These are phyloP conservation scores for Fusarium transvaalense DNA, from an alignment of 2,329 filamentous ascomycete genomes.

Conservation along the genomic window DNA sequence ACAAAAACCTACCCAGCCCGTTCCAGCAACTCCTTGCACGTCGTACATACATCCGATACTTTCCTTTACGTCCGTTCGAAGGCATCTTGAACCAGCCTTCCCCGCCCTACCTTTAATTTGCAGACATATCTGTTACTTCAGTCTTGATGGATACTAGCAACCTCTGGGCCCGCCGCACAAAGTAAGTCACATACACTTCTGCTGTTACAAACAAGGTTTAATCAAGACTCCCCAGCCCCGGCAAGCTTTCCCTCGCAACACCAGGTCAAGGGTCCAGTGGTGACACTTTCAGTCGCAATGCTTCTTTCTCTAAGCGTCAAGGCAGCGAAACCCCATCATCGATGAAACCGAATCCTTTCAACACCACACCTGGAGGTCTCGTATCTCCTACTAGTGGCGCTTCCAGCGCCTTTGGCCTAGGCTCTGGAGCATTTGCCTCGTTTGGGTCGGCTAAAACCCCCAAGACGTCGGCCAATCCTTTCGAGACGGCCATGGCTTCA, in stretches of 20 bases:
- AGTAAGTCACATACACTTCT: constrained; percentile 66
- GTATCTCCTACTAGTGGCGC: constrained; percentile 67
- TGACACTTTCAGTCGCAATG: constrained; percentile 71
- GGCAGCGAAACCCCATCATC: constrained; percentile 75
- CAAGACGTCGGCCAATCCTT: constrained; percentile 83
- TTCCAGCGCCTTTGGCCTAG: constrained; percentile 91
- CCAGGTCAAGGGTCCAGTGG: constrained; percentile 67
- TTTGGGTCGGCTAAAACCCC: constrained; percentile 84
- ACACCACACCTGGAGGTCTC: constrained; percentile 73
- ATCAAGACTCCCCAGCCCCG: constrained; percentile 67
- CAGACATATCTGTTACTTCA: constrained; percentile 45
- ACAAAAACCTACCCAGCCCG: constrained; percentile 1
- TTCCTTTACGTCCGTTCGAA: constrained; percentile 22
- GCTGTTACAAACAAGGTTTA: constrained; percentile 14
- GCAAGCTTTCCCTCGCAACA: constrained; percentile 92
- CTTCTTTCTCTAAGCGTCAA: constrained; percentile 78
- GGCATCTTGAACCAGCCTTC: constrained; percentile 44
- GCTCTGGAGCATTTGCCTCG: constrained; percentile 96
- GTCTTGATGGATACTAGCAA: constrained; percentile 67
- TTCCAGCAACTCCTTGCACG: constrained; percentile 3
- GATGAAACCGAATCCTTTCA: constrained; percentile 81
- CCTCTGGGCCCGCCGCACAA: constrained; percentile 85
- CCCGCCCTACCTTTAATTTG: constrained; percentile 43
- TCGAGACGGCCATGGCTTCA: constrained; percentile 77
- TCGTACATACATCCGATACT: constrained; percentile 15